Conservation (phyloP, 2,329 filamentous ascomycete genomes). For the Grosmannia huntii region DNA sequence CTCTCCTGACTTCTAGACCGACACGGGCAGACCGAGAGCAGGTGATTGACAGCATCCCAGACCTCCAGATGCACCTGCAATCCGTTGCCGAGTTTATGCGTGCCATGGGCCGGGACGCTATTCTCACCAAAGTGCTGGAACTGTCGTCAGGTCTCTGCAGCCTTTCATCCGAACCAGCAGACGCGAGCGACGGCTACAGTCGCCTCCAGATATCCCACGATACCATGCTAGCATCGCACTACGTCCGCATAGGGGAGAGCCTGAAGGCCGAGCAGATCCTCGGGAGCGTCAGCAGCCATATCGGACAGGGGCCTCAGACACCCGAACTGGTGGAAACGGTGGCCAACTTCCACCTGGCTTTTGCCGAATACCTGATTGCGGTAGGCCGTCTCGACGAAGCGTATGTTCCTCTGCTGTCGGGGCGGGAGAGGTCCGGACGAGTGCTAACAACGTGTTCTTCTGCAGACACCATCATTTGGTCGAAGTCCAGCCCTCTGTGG, state of each 20-base stretch:
- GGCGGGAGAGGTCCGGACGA: not conserved
- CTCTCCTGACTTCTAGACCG: slow-evolving; percentile 25
- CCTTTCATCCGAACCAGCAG: slow-evolving; percentile 16
- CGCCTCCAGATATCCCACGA: slow-evolving; percentile 27
- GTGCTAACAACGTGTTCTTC: not conserved
- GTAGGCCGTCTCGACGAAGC: slow-evolving; percentile 54
- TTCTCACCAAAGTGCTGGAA: slow-evolving; percentile 34
- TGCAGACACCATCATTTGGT: slow-evolving; percentile 7
- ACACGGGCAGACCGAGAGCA: slow-evolving; percentile 28
- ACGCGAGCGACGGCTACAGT: slow-evolving; percentile 18
- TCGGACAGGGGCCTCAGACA: slow-evolving; percentile 19
- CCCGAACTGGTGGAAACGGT: slow-evolving; percentile 25
- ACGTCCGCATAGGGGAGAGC: slow-evolving; percentile 39
- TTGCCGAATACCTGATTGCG: slow-evolving; percentile 61
- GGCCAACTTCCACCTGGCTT: slow-evolving; percentile 51
- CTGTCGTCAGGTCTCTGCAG: slow-evolving; percentile 31
- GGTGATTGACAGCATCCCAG: slow-evolving; percentile 35
- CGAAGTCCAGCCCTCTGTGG: slow-evolving; percentile 2
- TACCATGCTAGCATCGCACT: slow-evolving; percentile 37
- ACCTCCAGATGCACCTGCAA: slow-evolving; percentile 35
- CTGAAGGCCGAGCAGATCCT: slow-evolving; percentile 40
- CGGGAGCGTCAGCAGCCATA: slow-evolving; percentile 39
- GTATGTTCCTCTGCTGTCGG: slow-evolving; percentile 17
- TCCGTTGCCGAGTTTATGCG: slow-evolving; percentile 38
- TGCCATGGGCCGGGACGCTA: slow-evolving; percentile 33